Base-by-base conservation (phyloP, 345 rosid species). In the Pugionium cornutum region DNA sequence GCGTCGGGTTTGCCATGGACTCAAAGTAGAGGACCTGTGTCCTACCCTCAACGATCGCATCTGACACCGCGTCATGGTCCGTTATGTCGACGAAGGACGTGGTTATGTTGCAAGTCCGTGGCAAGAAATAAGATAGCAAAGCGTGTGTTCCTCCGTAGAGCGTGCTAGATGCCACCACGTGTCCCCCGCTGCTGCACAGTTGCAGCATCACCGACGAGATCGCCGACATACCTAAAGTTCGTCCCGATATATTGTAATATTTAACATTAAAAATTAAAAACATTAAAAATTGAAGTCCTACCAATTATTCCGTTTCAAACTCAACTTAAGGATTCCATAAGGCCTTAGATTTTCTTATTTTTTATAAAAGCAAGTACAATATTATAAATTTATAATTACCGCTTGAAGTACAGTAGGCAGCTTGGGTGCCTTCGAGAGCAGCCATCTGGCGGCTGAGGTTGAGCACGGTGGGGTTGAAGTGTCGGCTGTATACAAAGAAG, bases 61-160 rank as follows among this genome's bases (percentile, higher is more conserved):
- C 64, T 51, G 64, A 77, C 58, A 94, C 99, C 46, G 75, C 74
- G 36, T 58, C 80, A 47, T 67, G 80, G 58, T 90, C 88, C 36
- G 53, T 33, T 53, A 90, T 80, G 74, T 94, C 87, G 58, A 94
- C 96, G 45, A 88, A 91, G 47, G 99, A 51, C 57, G 99, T 87
- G 64, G 89, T 87, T 50, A 90, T 88, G 83, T 88, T 84, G 81
- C 92, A 84, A 0, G 88, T 81, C 70, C 95, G 77, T 2, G 95
- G 88, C 55, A 94, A 58, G 72, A 94, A 94, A 78, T 94, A 95
- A 10, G 88, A 70, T 33, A 94, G 76, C 69, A 94, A 73, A 7
- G 99, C 99, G 67, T 94, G 96, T 8, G 96, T 94, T 67, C 99
- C 97, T 36, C 97, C 99, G 63, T 94, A 94, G 25, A 94, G 82